Evolutionary conservation across 306 rosid genomes (phyloP), one percentile per base, ranked within the genome.

Genomic region (Cicer chorassanicum): DNA sequence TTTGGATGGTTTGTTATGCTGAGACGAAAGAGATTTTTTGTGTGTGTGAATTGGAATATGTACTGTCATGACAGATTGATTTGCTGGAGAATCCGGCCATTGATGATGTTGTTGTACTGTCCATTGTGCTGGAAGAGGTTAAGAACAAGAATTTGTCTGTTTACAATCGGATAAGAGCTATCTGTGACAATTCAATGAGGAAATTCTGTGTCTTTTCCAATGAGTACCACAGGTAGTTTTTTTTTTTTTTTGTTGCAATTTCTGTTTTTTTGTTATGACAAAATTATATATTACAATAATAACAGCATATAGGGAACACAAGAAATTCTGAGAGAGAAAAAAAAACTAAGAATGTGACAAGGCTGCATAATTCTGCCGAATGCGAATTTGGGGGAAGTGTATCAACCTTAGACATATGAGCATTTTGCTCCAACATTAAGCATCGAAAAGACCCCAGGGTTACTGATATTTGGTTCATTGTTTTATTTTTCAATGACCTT

Each of bases 41-140:
- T 65, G 38, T 4, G 7, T 11, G 16, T 44, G 61, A 53, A 43
- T 79, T 64, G 50, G 46, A 34, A n/a, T 1, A 2, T 50, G 49
- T 70, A 49, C 7, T 65, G 10, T 36, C 38, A 39, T 74, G 14
- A 6, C 86, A 95, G 98, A 95, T 95, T 89, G 99, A 95, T 89
- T 90, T 95, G 87, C 85, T 95, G 68, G 99, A 95, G 86, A 95
- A 92, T 74, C 82, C 90, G 7, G 96, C 96, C 0, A 87, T 95
- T 13, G 93, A 92, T 3, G 87, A 92, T 54, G 96, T 95, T 49
- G 98, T 95, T 66, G 66, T 95, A 79, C 85, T 92, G 24, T 92
- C 99, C 11, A 36, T 92, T 12, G 99, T 95, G 79, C 78, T 92
- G 60, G 97, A 95, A 7, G 99, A 95, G 88, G 92, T 89, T 66